Conservation (phyloP, 2,329 filamentous ascomycete species). For the Xylariaceae sp. region DNA sequence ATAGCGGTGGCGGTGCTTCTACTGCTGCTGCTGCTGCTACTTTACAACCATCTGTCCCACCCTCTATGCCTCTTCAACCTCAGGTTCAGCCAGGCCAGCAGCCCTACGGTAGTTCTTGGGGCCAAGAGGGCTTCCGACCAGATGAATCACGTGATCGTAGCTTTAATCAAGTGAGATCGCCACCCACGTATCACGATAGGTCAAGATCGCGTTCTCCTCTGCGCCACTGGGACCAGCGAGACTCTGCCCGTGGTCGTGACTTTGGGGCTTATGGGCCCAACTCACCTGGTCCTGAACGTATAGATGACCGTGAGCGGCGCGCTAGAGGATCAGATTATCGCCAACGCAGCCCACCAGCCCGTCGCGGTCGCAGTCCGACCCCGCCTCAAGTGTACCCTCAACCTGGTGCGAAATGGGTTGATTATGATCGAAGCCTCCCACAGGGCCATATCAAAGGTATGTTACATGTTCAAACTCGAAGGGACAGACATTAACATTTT, state of each 20-base stretch:
- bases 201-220: conserved; percentile 83
- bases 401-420: conserved; percentile 70
- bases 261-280: conserved; percentile 77
- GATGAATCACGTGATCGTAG: conserved; percentile 62
- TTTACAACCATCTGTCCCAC: conserved; percentile 33
- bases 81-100: conserved; percentile 46
- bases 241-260: conserved; percentile 67
- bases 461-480: not conserved
- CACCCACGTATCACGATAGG: conserved; percentile 63
- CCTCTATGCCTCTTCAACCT: conserved; percentile 43
- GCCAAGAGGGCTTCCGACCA: conserved; percentile 45
- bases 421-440: conserved; percentile 77
- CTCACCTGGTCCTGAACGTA: conserved; percentile 65
- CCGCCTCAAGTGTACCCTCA: conserved; percentile 50
- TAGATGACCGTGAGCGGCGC: conserved; percentile 60
- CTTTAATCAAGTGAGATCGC: conserved; percentile 68
- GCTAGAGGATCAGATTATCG: conserved; percentile 75
- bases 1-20: conserved; percentile 43
- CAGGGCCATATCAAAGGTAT: conserved; percentile 78
- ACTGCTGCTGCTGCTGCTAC: conserved; percentile 42
- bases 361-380: conserved; percentile 68
- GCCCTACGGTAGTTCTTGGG: conserved; percentile 47
- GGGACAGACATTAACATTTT: conserved; percentile 19
- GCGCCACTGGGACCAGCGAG: conserved; percentile 71
- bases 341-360: conserved; percentile 81